These are phyloP conservation scores for Microdochium paspali DNA, from an alignment of 2,329 filamentous ascomycete genomes.

Conservation along the genomic window DNA sequence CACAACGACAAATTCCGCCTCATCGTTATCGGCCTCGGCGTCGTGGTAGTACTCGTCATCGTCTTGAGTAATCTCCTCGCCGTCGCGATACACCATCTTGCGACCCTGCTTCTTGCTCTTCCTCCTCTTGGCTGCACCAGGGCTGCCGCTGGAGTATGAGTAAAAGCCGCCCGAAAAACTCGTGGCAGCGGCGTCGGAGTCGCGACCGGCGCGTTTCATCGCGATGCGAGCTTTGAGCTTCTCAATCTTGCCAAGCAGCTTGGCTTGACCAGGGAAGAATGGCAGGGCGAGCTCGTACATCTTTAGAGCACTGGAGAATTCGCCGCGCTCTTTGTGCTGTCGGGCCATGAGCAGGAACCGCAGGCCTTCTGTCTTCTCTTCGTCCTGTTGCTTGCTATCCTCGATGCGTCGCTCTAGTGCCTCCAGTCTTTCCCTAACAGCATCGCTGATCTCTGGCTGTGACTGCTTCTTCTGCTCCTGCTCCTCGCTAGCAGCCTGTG, in stretches of 20 bases:
- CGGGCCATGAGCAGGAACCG: slow-evolving; percentile 84
- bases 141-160: slow-evolving; percentile 1
- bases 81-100: slow-evolving; percentile 10
- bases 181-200: slow-evolving; percentile 3
- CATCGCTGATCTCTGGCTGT: slow-evolving; percentile 55
- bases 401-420: slow-evolving; percentile 82
- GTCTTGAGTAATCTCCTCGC: slow-evolving; percentile 9
- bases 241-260: slow-evolving; percentile 62
- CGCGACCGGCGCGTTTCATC: slow-evolving; percentile 18
- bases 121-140: background rate
- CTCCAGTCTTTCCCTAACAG: slow-evolving; percentile 72
- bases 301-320: slow-evolving; percentile 66
- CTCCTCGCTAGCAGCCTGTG: slow-evolving; percentile 37
- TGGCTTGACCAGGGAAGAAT: slow-evolving; percentile 78
- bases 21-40: slow-evolving; percentile 15
- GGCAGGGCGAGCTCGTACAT: slow-evolving; percentile 82
- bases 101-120: slow-evolving; percentile 6
- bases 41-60: slow-evolving; percentile 9
- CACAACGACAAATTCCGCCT: background rate
- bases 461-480: slow-evolving; percentile 19
- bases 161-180: background rate
- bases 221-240: slow-evolving; percentile 45
- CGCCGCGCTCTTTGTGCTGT: slow-evolving; percentile 77
- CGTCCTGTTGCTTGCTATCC: slow-evolving; percentile 51
- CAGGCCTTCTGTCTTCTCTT: slow-evolving; percentile 70